phyloP scores from a whole-genome alignment of 371 early-diverging fungal species.

The Mortierella sp. region DNA sequence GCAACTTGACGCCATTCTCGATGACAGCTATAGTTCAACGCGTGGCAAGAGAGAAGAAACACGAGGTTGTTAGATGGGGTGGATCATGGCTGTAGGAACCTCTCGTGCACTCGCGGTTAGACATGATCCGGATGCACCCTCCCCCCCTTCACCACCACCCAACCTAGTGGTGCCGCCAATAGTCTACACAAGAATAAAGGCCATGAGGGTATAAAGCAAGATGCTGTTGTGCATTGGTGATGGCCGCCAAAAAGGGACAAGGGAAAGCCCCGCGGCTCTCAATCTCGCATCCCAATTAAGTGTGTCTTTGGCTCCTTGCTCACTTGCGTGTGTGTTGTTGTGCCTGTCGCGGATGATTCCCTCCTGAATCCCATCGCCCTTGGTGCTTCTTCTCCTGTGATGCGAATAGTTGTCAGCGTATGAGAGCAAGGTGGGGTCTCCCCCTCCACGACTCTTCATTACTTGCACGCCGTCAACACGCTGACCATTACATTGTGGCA shows the following conservation, averaged over 20 bases:
- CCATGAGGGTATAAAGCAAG: background rate
- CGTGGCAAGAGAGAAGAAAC: too few relatives aligned
- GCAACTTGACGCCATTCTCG: conserved; percentile 86
- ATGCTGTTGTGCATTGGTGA: background rate
- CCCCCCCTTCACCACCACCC: too few relatives aligned
- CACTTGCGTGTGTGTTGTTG: conserved; percentile 13
- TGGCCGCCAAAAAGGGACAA: conserved; percentile 2
- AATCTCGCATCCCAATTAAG: conserved; percentile 28
- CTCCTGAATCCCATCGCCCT: conserved; percentile 37
- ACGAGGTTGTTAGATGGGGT: too few relatives aligned
- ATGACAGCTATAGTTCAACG: conserved; percentile 67
- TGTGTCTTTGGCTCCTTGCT: conserved; percentile 51
- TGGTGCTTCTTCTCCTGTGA: conserved; percentile 11
- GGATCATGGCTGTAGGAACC: too few relatives aligned
- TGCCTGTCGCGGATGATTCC: conserved; percentile 1
- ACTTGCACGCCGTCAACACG: background rate
- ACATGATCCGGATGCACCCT: too few relatives aligned
- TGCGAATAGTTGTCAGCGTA: background rate
- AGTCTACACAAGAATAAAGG: too few relatives aligned
- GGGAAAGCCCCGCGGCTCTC: conserved; percentile 44
- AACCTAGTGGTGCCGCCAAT: too few relatives aligned
- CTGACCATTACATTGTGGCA: background rate
- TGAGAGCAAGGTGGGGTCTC: background rate
- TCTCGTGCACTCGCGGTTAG: too few relatives aligned
- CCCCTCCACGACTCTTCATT: conserved; percentile 6